Conservation (phyloP, 139 green algal species). For the Chlamydomonas sp. region DNA sequence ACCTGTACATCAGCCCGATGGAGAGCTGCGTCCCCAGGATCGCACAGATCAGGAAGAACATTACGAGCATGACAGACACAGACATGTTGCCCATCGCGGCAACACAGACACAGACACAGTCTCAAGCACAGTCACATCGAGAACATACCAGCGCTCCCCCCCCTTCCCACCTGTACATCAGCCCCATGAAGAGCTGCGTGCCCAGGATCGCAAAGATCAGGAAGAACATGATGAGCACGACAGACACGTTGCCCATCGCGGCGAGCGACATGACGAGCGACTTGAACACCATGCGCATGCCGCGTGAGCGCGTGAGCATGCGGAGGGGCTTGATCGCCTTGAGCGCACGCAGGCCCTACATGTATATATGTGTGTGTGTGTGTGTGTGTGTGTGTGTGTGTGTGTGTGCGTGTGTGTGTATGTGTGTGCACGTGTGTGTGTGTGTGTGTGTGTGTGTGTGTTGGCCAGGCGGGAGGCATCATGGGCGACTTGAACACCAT, state of each 20-base stretch:
- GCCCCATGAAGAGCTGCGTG: constrained; percentile 65
- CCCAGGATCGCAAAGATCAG: constrained; percentile 82
- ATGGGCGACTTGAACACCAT: too few relatives aligned
- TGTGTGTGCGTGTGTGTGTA: too few relatives aligned
- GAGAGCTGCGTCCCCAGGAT: constrained; percentile 55
- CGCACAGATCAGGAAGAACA: constrained; percentile 81
- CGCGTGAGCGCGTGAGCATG: constrained; percentile 51
- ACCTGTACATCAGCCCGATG: constrained; percentile 3
- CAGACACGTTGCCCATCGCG: constrained; percentile 69
- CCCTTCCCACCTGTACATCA: constrained; percentile 26
- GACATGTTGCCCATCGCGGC: constrained; percentile 69
- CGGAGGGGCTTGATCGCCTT: constrained; percentile 65
- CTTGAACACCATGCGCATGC: constrained; percentile 77
- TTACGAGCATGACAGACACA: constrained; percentile 61
- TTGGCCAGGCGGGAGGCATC: too few relatives aligned
- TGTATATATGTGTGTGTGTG: too few relatives aligned
- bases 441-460: too few relatives aligned
- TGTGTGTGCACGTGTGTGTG: too few relatives aligned
- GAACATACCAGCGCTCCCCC: constrained; percentile 39
- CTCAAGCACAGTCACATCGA: too few relatives aligned
- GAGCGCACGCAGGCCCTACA: constrained; percentile 53
- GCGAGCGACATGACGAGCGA: constrained; percentile 52
- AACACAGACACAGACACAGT: too few relatives aligned
- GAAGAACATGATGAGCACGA: constrained; percentile 68
- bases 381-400: too few relatives aligned